These are phyloP conservation scores for Camellia sinensis DNA, from an alignment of 148 eudicot genomes.

Conservation along the genomic window DNA sequence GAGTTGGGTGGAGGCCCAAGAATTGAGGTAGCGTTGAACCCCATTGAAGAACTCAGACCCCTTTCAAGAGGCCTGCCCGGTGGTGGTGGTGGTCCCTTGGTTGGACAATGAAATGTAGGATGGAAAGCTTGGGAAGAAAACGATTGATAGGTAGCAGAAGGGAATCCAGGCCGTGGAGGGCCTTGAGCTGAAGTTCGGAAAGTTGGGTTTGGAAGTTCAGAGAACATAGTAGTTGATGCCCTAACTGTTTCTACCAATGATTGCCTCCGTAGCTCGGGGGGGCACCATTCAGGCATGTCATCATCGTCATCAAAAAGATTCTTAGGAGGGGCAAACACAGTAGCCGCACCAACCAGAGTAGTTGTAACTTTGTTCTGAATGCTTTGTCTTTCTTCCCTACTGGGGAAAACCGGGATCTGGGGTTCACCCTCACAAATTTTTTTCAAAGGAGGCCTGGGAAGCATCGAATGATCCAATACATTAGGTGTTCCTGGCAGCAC, in stretches of 20 bases:
- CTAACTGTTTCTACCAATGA: slow-evolving; percentile 21
- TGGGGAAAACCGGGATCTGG: slow-evolving; percentile 12
- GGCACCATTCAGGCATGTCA: slow-evolving; percentile 89
- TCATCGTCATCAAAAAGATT: slow-evolving; percentile 51
- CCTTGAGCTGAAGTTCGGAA: slow-evolving; percentile 19
- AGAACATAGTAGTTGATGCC: slow-evolving; percentile 16
- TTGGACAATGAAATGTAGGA: slow-evolving; percentile 17
- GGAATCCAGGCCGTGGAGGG: slow-evolving; percentile 27
- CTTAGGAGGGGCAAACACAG: slow-evolving; percentile 9
- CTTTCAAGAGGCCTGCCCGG: slow-evolving; percentile 4
- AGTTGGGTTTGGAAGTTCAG: slow-evolving; percentile 28
- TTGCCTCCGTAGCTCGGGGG: slow-evolving; percentile 41
- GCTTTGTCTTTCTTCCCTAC: slow-evolving; percentile 17
- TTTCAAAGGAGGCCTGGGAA: slow-evolving; percentile 16
- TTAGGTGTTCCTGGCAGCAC: neutral
- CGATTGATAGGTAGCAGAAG: slow-evolving; percentile 11
- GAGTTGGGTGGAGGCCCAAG: slow-evolving; percentile 30
- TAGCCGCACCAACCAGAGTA: neutral
- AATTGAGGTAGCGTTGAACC: slow-evolving; percentile 21
- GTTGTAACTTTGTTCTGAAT: slow-evolving; percentile 21
- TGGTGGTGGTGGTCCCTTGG: slow-evolving; percentile 12
- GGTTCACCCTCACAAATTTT: slow-evolving; percentile 19
- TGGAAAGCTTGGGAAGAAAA: slow-evolving; percentile 18
- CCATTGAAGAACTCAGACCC: slow-evolving; percentile 16
- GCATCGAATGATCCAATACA: slow-evolving; percentile 23